Percentiles rank a stretch among this genome's conserved stretches.
phyloP scores from a whole-genome alignment of 495 filamentous ascomycete genomes.

The Cercophora newfieldiana region DNA sequence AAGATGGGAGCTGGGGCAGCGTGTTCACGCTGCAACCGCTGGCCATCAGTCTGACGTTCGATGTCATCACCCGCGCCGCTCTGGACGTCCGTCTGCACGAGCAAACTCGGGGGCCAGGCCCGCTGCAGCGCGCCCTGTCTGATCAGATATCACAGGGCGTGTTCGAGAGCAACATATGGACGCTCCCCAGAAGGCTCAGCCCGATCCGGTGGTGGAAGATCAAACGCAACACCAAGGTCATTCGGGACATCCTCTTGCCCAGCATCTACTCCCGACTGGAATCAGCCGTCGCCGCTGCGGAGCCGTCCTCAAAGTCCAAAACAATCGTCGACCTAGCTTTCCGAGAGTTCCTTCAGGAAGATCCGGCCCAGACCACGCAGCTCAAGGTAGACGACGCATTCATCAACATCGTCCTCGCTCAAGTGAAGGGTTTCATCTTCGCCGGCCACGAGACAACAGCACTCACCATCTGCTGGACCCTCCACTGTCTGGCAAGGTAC shows the following conservation, averaged over 20 bases:
- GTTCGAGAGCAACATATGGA: neutral
- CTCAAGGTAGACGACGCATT: conserved; percentile 7
- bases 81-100: neutral
- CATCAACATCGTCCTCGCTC: conserved; percentile 12
- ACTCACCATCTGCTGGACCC: conserved; percentile 33
- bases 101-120: neutral
- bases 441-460: conserved; percentile 44
- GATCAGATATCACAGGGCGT: neutral
- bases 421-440: conserved; percentile 38
- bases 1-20: conserved; percentile 27
- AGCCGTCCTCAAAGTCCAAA: neutral
- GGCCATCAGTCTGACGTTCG: neutral
- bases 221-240: neutral
- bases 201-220: neutral
- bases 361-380: neutral
- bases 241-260: neutral
- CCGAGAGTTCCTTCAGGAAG: neutral
- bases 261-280: neutral
- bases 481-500: conserved; percentile 41
- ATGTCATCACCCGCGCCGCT: neutral
- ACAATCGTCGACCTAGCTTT: neutral
- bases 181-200: neutral
- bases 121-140: neutral
- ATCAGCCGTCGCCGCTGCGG: neutral
- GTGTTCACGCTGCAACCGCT: conserved; percentile 28